Conservation (phyloP, 1,139 yeast species). For the Blastobotrys elegans region DNA sequence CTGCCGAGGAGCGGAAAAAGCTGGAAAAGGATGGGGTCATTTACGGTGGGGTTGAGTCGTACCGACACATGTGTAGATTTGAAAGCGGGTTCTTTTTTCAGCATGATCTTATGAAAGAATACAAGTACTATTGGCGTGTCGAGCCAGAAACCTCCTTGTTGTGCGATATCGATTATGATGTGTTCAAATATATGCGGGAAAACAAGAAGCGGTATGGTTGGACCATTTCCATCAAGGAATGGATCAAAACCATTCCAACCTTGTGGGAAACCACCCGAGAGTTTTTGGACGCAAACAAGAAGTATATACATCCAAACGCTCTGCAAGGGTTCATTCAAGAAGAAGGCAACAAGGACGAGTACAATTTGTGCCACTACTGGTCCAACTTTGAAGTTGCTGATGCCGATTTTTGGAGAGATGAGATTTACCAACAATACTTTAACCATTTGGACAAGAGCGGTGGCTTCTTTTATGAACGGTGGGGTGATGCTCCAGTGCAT, state of each 20-base stretch:
- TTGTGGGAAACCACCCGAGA: conserved; percentile 53
- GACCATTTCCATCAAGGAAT: conserved; percentile 61
- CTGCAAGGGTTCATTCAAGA: conserved; percentile 67
- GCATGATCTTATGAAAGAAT: conserved; percentile 48
- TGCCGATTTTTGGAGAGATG: conserved; percentile 68
- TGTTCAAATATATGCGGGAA: conserved; percentile 57
- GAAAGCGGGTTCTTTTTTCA: conserved; percentile 63
- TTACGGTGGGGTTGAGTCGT: conserved; percentile 59
- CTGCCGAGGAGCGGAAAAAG: conserved; percentile 44
- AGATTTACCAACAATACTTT: conserved; percentile 63
- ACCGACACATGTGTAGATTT: conserved; percentile 74
- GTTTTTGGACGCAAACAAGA: conserved; percentile 39
- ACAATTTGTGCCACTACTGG: conserved; percentile 87
- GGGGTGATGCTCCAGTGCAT: conserved; percentile 97
- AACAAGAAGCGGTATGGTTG: conserved; percentile 60
- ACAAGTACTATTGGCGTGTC: conserved; percentile 69
- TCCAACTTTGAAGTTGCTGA: conserved; percentile 84
- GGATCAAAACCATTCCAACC: conserved; percentile 51
- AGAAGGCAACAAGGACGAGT: conserved; percentile 45
- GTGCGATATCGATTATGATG: conserved; percentile 63
- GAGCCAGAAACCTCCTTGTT: conserved; percentile 60
- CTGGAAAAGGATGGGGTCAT: conserved; percentile 49
- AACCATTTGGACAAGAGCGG: conserved; percentile 68
- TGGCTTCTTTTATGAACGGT: conserved; percentile 87
- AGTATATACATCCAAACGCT: conserved; percentile 59